A percentile compares a stretch with the other conserved stretches of the same genome.
These are phyloP conservation scores for sunflower (Helianthus annuus) DNA, from an alignment of 129 eudicot genomes.

Conservation along the genomic window DNA sequence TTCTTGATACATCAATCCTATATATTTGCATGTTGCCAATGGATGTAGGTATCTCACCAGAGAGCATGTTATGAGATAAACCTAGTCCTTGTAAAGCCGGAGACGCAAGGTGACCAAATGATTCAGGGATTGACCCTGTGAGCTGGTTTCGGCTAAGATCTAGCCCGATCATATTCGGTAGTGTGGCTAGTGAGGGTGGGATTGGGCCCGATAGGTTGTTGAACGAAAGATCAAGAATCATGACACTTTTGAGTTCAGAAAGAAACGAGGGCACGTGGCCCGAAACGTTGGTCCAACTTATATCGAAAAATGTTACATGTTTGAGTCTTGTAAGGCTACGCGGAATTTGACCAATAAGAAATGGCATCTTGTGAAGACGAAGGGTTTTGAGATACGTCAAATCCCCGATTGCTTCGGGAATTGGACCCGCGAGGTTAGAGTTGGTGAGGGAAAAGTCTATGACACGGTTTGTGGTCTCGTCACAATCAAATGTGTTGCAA, in stretches of 20 bases:
- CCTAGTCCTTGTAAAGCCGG: conserved; percentile 12
- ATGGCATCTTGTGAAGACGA: conserved; percentile 49
- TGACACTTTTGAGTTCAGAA: conserved; percentile 32
- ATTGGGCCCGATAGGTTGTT: conserved; percentile 49
- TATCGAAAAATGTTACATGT: conserved; percentile 35
- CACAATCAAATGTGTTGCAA: conserved; percentile 44
- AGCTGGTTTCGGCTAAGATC: conserved; percentile 51
- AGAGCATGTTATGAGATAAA: conserved; percentile 56
- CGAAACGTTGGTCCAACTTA: conserved; percentile 55
- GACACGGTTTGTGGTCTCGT: conserved; percentile 39
- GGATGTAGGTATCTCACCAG: conserved; percentile 50
- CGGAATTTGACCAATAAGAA: conserved; percentile 50
- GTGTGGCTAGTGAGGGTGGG: conserved; percentile 49
- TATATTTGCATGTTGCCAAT: conserved; percentile 35
- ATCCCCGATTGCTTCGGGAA: conserved; percentile 43
- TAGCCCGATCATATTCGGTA: conserved; percentile 38
- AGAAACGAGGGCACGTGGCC: conserved; percentile 52
- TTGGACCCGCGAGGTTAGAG: conserved; percentile 41
- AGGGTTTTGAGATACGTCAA: conserved; percentile 43
- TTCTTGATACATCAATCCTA: conserved; percentile 45
- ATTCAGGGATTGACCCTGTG: conserved; percentile 49
- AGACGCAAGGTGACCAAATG: conserved; percentile 39
- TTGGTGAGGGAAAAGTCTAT: conserved; percentile 31
- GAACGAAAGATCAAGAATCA: conserved; percentile 43
- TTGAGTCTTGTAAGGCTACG: conserved; percentile 22